These are phyloP conservation scores for Starmerella khaoyaiensis DNA, from an alignment of 805 yeast genomes.

Conservation along the genomic window DNA sequence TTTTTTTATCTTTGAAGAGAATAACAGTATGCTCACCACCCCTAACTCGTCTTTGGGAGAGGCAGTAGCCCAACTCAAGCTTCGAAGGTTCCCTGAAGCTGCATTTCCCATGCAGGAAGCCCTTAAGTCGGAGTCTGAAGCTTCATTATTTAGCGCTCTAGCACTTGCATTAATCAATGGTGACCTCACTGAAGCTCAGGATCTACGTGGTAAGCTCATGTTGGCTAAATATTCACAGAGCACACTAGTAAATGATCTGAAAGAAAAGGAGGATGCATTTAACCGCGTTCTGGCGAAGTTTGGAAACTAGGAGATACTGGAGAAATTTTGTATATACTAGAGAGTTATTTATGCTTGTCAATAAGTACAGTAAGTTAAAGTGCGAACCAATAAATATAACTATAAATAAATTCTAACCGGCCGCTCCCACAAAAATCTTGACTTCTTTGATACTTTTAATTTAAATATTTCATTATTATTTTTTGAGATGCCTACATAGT, in stretches of 20 bases:
- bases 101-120: slow-evolving; percentile 38
- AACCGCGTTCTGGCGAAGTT: slow-evolving; percentile 42
- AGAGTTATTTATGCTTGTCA: too few relatives aligned
- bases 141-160: slow-evolving; percentile 47
- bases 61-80: slow-evolving; percentile 62
- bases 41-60: slow-evolving; percentile 53
- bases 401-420: too few relatives aligned
- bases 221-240: slow-evolving; percentile 43
- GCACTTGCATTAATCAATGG: slow-evolving; percentile 49
- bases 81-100: slow-evolving; percentile 74
- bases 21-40: slow-evolving; percentile 25
- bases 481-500: too few relatives aligned
- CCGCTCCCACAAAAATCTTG: too few relatives aligned
- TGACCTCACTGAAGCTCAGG: slow-evolving; percentile 16
- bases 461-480: too few relatives aligned
- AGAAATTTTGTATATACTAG: too few relatives aligned
- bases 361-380: too few relatives aligned
- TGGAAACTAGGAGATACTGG: too few relatives aligned
- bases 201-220: slow-evolving; percentile 14
- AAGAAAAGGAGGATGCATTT: slow-evolving; percentile 51
- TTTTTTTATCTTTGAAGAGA: slow-evolving; percentile 51
- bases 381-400: too few relatives aligned
- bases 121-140: slow-evolving; percentile 29
- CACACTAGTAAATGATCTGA: slow-evolving; percentile 39
- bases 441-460: too few relatives aligned